phyloP scores from a whole-genome alignment of 148 eudicot species.

The Chenopodium suecicum region DNA sequence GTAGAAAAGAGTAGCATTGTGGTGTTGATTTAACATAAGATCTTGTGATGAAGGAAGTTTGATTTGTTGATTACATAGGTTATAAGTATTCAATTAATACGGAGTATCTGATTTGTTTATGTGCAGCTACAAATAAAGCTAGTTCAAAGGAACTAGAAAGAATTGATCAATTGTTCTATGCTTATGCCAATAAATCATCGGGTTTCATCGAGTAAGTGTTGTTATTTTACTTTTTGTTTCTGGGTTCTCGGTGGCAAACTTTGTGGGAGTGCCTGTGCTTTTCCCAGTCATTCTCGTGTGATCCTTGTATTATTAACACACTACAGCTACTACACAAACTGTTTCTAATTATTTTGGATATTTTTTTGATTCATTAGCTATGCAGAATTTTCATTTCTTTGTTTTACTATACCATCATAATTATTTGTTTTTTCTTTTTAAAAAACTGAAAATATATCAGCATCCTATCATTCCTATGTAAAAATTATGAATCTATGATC shows the following conservation, averaged over 20 bases:
- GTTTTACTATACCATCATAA: not conserved
- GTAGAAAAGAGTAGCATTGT: no score
- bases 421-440: no score
- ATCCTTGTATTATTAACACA: not conserved
- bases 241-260: not conserved
- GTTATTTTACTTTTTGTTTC: not conserved
- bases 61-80: no score
- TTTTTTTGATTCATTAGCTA: not conserved
- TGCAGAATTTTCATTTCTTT: not conserved
- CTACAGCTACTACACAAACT: no score
- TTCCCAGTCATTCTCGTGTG: no score
- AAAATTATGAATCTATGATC: no score
- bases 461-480: no score
- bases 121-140: constrained; percentile 71
- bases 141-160: constrained; percentile 78
- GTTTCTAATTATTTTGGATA: no score
- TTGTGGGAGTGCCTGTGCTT: no score
- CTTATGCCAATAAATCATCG: constrained; percentile 63
- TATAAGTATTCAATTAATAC: no score
- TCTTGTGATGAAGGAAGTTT: not conserved
- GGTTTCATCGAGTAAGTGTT: constrained; percentile 79
- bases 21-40: not conserved
- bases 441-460: no score
- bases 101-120: not conserved
- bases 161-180: constrained; percentile 66